A percentile compares a stretch with the other conserved stretches of the same genome.
These are phyloP conservation scores for Colletotrichum caudatum DNA, from an alignment of 2,329 filamentous ascomycete species.

Conservation along the genomic window DNA sequence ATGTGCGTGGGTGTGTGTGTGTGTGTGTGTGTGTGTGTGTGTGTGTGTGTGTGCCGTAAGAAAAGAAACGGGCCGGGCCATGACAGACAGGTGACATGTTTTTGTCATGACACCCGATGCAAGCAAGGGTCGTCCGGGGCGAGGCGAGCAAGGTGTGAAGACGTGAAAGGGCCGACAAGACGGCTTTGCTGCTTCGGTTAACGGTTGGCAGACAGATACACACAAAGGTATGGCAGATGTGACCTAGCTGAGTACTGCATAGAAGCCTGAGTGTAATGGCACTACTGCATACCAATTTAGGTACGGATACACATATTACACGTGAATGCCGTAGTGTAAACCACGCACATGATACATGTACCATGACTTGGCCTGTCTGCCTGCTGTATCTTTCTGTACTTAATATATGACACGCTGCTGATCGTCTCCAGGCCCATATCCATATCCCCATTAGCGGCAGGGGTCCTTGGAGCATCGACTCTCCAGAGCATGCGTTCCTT, in stretches of 20 bases:
- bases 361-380: background rate
- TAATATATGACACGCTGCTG: background rate
- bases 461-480: too few species aligned
- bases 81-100: background rate
- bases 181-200: constrained; percentile 19
- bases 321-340: background rate
- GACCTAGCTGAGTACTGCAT: background rate
- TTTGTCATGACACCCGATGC: constrained; percentile 16
- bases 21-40: background rate
- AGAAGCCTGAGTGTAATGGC: background rate
- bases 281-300: background rate
- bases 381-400: background rate
- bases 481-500: background rate
- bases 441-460: background rate
- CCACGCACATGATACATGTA: background rate
- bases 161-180: constrained; percentile 35
- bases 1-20: background rate
- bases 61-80: constrained; percentile 28
- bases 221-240: constrained; percentile 15
- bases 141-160: constrained; percentile 11
- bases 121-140: constrained; percentile 5
- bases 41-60: background rate
- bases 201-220: constrained; percentile 20
- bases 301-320: background rate
- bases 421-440: background rate